Evolutionary conservation across 2,329 filamentous ascomycete species (phyloP).

Genomic region (Eutypella sp.): DNA sequence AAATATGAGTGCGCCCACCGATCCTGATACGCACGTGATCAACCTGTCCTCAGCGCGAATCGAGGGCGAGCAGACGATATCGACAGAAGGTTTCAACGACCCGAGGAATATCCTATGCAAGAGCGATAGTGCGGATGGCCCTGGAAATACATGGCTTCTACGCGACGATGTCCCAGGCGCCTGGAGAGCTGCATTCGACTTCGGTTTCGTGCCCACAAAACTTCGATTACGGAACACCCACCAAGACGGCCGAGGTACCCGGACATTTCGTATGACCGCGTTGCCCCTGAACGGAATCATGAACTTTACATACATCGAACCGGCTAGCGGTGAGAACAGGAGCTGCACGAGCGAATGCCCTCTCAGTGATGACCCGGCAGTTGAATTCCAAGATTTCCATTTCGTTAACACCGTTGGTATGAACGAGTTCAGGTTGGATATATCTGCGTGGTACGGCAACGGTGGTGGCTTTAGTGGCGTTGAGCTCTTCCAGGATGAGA

Average conservation of each 20-base stretch:
- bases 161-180: constrained; percentile 69
- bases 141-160: constrained; percentile 80
- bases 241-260: constrained; percentile 76
- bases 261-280: constrained; percentile 81
- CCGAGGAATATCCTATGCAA: constrained; percentile 82
- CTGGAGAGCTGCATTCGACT: constrained; percentile 80
- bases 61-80: constrained; percentile 58
- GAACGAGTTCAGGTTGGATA: constrained; percentile 78
- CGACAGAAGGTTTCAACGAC: constrained; percentile 62
- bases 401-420: constrained; percentile 88
- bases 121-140: constrained; percentile 56
- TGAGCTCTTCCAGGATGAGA: constrained; percentile 80
- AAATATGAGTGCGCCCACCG: constrained; percentile 65
- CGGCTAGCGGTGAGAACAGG: constrained; percentile 58
- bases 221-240: constrained; percentile 85
- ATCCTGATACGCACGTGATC: constrained; percentile 71
- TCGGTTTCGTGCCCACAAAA: constrained; percentile 81
- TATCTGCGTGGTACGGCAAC: constrained; percentile 79
- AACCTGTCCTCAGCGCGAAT: constrained; percentile 79
- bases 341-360: constrained; percentile 81
- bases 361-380: constrained; percentile 63
- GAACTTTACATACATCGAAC: constrained; percentile 89
- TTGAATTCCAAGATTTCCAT: constrained; percentile 78
- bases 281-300: constrained; percentile 87
- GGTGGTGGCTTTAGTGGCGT: constrained; percentile 84